Evolutionary conservation across 495 filamentous ascomycete genomes (phyloP).

Genomic region (Talaromyces nanjingensis): DNA sequence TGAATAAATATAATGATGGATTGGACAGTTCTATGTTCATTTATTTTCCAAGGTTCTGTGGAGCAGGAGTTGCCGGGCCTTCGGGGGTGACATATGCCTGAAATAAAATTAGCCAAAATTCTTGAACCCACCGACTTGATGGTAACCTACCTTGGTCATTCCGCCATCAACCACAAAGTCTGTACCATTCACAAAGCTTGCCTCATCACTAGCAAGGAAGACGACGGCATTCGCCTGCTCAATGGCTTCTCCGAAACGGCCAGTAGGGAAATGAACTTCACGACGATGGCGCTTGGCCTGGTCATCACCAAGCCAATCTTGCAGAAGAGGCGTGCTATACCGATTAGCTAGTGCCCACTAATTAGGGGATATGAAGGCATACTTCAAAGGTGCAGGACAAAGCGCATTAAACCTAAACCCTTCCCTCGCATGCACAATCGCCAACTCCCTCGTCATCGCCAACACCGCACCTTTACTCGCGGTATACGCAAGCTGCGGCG

Average conservation of each 20-base stretch:
- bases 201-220: slow-evolving; percentile 91
- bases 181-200: slow-evolving; percentile 84
- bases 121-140: no score
- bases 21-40: neutral
- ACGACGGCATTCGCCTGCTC: slow-evolving; percentile 93
- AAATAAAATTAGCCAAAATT: neutral
- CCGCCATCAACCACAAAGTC: slow-evolving; percentile 98
- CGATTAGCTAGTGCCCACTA: neutral
- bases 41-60: slow-evolving; percentile 52
- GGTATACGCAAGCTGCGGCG: slow-evolving; percentile 92
- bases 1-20: neutral
- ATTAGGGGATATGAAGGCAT: slow-evolving; percentile 12
- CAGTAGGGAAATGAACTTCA: slow-evolving; percentile 90
- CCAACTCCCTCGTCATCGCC: slow-evolving; percentile 74
- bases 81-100: slow-evolving; percentile 88
- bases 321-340: slow-evolving; percentile 63
- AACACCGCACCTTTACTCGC: slow-evolving; percentile 92
- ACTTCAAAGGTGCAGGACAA: slow-evolving; percentile 89
- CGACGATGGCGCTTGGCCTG: slow-evolving; percentile 72
- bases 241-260: slow-evolving; percentile 92
- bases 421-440: slow-evolving; percentile 79
- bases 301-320: slow-evolving; percentile 94
- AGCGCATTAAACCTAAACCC: slow-evolving; percentile 83
- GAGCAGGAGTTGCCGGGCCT: slow-evolving; percentile 63
- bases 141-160: slow-evolving; percentile 63